A percentile compares a stretch with the other conserved stretches of the same genome.
Conservation (phyloP, 2,329 filamentous ascomycete genomes). For the Colletotrichum destructivum region DNA sequence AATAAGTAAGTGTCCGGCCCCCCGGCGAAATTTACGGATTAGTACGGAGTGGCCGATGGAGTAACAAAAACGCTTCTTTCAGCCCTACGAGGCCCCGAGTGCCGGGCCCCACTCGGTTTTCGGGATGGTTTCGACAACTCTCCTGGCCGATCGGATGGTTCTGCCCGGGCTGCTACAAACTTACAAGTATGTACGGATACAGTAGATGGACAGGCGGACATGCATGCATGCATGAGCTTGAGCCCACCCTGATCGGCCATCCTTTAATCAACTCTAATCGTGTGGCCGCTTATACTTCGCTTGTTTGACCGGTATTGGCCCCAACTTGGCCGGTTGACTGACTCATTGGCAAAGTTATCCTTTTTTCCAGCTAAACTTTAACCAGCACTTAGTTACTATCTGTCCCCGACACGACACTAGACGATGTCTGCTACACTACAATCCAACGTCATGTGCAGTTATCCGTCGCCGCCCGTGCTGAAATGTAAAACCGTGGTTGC, state of each 20-base stretch:
- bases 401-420: too few relatives aligned
- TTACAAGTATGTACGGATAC: too few relatives aligned
- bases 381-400: too few relatives aligned
- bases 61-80: conserved; percentile 10
- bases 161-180: not conserved
- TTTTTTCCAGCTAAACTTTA: too few relatives aligned
- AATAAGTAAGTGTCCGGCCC: not conserved
- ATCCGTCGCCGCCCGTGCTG: not conserved
- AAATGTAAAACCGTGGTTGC: not conserved
- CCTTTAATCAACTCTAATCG: not conserved
- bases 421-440: too few relatives aligned
- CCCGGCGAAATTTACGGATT: not conserved
- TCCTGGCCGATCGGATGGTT: not conserved
- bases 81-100: conserved; percentile 12
- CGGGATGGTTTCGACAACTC: not conserved
- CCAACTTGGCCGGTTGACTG: too few relatives aligned
- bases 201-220: too few relatives aligned
- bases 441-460: not conserved
- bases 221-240: too few relatives aligned
- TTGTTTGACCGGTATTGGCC: too few relatives aligned
- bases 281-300: too few relatives aligned
- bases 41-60: conserved; percentile 9
- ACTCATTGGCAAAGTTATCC: too few relatives aligned
- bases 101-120: not conserved
- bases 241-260: too few relatives aligned